Conservation (phyloP, 192 early-diverging fungal species). For the Linnemannia elongata region DNA sequence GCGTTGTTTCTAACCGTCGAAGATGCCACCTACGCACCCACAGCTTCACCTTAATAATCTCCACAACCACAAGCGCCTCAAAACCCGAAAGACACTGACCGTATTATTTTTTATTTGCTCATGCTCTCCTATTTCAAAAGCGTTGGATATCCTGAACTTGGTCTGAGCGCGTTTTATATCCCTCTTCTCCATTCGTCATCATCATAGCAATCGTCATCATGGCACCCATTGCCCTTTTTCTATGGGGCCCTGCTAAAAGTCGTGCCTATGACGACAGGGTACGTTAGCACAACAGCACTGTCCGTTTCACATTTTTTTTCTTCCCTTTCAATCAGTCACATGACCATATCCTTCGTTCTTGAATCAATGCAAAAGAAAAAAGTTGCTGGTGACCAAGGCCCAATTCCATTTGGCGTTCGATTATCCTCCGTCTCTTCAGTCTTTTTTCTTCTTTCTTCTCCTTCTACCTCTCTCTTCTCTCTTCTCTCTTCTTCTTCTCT, state of each 20-base stretch:
- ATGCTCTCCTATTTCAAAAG: background rate
- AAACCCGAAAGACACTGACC: background rate
- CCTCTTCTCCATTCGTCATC: background rate
- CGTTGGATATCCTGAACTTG: background rate
- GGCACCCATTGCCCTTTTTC: background rate
- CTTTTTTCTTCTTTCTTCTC: background rate
- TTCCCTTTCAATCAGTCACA: background rate
- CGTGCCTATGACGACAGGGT: background rate
- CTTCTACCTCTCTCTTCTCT: background rate
- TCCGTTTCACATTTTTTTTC: constrained; percentile 2
- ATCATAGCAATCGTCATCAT: background rate
- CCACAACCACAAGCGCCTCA: too few species aligned
- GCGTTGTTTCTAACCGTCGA: too few species aligned
- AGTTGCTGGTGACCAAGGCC: background rate
- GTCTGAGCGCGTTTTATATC: background rate
- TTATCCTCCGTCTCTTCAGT: background rate
- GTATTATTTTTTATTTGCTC: background rate
- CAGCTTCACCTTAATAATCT: too few species aligned
- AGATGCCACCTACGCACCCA: too few species aligned
- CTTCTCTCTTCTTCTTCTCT: background rate
- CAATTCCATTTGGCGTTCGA: background rate
- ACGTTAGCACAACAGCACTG: background rate
- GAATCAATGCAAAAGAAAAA: background rate
- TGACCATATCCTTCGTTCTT: background rate
- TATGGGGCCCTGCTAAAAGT: background rate